Conservation (phyloP, 2,329 filamentous ascomycete species). For the Xylariaceae sp. region DNA sequence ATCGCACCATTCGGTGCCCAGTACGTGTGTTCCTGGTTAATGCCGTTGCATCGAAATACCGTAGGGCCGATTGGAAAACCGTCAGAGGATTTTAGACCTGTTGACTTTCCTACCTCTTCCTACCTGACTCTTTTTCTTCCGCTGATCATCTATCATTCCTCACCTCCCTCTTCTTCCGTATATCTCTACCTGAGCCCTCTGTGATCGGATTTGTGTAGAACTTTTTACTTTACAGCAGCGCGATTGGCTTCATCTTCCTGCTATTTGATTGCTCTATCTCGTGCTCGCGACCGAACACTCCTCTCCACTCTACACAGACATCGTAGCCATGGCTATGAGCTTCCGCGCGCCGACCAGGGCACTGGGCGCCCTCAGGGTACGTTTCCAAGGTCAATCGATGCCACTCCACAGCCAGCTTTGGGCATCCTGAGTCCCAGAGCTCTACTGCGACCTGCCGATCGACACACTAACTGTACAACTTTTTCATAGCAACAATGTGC, state of each 20-base stretch:
- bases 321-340: constrained; percentile 58
- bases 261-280: too few species aligned
- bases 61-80: neutral
- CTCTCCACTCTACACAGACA: neutral
- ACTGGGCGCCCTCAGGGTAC: constrained; percentile 61
- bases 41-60: too few species aligned
- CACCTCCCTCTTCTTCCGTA: neutral
- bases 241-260: too few species aligned
- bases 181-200: neutral
- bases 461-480: constrained; percentile 1
- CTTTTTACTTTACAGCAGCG: too few species aligned
- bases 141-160: neutral
- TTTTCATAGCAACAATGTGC: constrained; percentile 26
- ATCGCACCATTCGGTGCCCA: too few species aligned
- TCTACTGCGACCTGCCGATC: too few species aligned
- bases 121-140: neutral
- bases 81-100: neutral
- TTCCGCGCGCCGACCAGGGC: constrained; percentile 59
- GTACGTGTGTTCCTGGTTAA: too few species aligned
- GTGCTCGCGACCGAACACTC: neutral
- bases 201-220: neutral
- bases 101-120: neutral
- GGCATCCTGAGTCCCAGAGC: too few species aligned
- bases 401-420: too few species aligned
- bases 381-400: constrained; percentile 18